Base-by-base conservation (phyloP, 805 yeast genomes). In the Pichia deserticola region DNA sequence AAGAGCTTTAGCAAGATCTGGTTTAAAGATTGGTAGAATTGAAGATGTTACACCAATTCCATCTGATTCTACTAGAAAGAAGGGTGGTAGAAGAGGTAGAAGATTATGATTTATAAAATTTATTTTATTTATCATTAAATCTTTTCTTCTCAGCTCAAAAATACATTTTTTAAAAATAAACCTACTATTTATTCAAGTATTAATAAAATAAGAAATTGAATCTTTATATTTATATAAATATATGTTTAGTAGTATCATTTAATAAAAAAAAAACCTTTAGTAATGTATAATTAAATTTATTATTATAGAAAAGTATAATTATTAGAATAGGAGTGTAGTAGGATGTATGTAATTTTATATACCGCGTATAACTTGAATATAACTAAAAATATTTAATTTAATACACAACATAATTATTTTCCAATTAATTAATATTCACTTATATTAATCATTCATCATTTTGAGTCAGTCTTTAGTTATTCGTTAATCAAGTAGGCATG, bases 11-110 rank as follows among this genome's bases (percentile, higher is more conserved):
- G 98, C 99, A 70, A 90, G 99, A 85, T 89, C 98, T 64, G 99
- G 99, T 75, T 82, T 93, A 78, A 90, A 96, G 85, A 93, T 93
- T 65, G 99, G 99, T 70, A 89, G 99, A 80, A 93, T 93, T 68
- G 99, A 95, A 83, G 99, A 93, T 77, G 99, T 93, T 65, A 93
- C 99, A 66, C 99, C 99, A 77, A 90, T 93, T 69, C 99, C 99
- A 77, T 93, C 99, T 66, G 99, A 93, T 79, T 90, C 98, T 70
- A 95, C 99, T 77, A 93, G 99, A 86, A 88, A 92, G 89, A 95
- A 93, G 95, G 99, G 99, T 89, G 99, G 99, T 88, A 93, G 99
- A 84, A 90, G 99, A 85, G 99, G 99, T 92, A 92, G 99, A 86
- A 89, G 99, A 87, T 86, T 90, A 57, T 67, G 62, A 65, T 55